A percentile compares a stretch with the other conserved stretches of the same genome.
Evolutionary conservation across 2,329 filamentous ascomycete genomes (phyloP).

Genomic region (Ustilaginoidea virens): DNA sequence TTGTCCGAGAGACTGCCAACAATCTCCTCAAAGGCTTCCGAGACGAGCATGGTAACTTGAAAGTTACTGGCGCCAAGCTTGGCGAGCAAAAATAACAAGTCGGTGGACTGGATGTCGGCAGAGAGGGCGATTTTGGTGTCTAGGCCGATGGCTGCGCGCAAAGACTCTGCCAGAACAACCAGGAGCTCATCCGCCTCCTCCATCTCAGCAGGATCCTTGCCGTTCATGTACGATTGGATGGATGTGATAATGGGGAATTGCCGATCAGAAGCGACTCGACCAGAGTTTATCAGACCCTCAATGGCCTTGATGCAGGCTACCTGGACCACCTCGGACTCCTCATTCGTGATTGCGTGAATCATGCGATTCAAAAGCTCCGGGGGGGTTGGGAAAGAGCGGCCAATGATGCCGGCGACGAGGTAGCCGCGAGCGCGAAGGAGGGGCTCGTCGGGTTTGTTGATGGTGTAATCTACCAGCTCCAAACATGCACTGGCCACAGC

Average conservation of each 20-base stretch:
- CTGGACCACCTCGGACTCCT: constrained; percentile 76
- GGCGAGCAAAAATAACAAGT: constrained; percentile 75
- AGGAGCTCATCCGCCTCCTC: constrained; percentile 85
- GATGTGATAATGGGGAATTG: constrained; percentile 49
- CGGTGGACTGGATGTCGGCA: constrained; percentile 56
- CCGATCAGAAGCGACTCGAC: constrained; percentile 32
- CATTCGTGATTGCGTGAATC: constrained; percentile 58
- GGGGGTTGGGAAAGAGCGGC: constrained; percentile 50
- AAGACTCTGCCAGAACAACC: constrained; percentile 74
- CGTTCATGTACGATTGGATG: constrained; percentile 58
- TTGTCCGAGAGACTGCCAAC: constrained; percentile 51
- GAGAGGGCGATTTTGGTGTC: constrained; percentile 62
- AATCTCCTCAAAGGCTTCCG: constrained; percentile 83
- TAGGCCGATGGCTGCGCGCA: constrained; percentile 69
- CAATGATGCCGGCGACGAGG: constrained; percentile 67
- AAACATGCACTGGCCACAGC: constrained; percentile 61
- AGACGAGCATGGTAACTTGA: constrained; percentile 75
- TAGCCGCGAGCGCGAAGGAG: constrained; percentile 79
- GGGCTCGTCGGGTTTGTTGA: constrained; percentile 51
- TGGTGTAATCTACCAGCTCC: constrained; percentile 64
- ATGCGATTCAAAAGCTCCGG: constrained; percentile 54
- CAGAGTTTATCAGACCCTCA: constrained; percentile 46
- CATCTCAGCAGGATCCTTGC: constrained; percentile 69
- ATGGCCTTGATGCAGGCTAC: constrained; percentile 81
- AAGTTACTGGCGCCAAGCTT: constrained; percentile 82